Base-by-base conservation (phyloP, 1,139 yeast species). In the Zygosaccharomyces sapae region DNA sequence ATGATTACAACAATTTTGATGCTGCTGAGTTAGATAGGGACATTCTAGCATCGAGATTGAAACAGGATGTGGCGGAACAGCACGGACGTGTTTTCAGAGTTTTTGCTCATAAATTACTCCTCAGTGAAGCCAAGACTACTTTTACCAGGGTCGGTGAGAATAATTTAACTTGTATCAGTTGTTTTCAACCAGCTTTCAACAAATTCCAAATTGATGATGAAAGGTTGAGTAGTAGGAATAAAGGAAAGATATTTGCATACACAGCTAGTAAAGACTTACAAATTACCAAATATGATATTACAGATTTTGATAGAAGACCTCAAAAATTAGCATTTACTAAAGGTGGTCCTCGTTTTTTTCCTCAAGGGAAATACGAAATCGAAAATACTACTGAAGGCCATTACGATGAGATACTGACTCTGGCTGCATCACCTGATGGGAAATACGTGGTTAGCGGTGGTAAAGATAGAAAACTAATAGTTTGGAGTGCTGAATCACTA, bases 21-120 rank as follows among this genome's bases (percentile, higher is more conserved):
- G 97, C 97, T n/a, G 80, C 82, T 56, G 96, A 90, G 59, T 70
- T 92, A 58, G 98, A 92, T 66, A 78, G 84, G 50, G 97, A 92
- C 58, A 84, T 86, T 55, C 76, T 92, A 47, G 78, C 90, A 3
- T 75, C 86, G 41, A 76, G 98, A 61, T 75, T 92, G 57, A 87
- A 82, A 62, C 80, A 80, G 52, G 98, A 92, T 62, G 96, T 87
- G 41, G 96, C 96, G 1, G 96, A 88, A 65, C 81, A 80, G 49
- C 84, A 84, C 61, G 97, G 97, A 33, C 79, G 80, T 56, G 78
- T 89, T 18, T 90, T 84, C 66, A 80, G 87, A 61, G 80, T 78
- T 57, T 67, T 81, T 53, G 86, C 80, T 2, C 79, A 74, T 44
- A 70, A 71, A 46, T 51, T 81, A 5, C 75, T 80, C 47, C 55